Percentiles rank a stretch among this genome's conserved stretches.
These are phyloP conservation scores for Russula dissimulans DNA, from an alignment of 768 basidiomycete species.

Conservation along the genomic window DNA sequence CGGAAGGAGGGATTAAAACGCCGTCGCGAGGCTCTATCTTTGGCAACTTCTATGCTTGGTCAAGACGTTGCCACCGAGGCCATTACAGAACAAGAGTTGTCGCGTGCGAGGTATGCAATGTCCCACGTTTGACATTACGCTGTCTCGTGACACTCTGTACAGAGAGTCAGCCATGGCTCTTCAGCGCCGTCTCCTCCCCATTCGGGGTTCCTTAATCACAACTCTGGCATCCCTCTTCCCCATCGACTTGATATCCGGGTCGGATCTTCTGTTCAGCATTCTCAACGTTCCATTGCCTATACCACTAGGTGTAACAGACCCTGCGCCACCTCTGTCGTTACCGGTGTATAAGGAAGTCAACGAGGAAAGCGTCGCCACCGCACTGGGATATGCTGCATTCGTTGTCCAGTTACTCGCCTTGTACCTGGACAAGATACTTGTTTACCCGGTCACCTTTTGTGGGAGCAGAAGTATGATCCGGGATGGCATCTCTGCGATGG, in stretches of 20 bases:
- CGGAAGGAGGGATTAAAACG: constrained; percentile 37
- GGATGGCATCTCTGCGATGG: constrained; percentile 91
- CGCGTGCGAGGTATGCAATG: constrained; percentile 25
- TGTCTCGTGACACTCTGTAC: constrained; percentile 18
- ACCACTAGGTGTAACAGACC: constrained; percentile 60
- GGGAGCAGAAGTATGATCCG: constrained; percentile 87
- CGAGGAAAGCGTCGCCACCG: constrained; percentile 82
- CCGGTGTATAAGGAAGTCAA: constrained; percentile 60
- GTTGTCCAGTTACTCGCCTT: constrained; percentile 73
- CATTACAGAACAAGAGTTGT: constrained; percentile 25
- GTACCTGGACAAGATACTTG: constrained; percentile 64
- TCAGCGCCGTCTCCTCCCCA: constrained; percentile 39
- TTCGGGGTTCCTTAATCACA: constrained; percentile 57
- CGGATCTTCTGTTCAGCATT: constrained; percentile 85
- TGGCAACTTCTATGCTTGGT: constrained; percentile 34
- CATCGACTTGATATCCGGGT: constrained; percentile 75
- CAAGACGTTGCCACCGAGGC: constrained; percentile 21
- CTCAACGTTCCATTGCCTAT: constrained; percentile 86
- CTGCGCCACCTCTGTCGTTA: constrained; percentile 72
- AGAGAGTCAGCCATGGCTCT: constrained; percentile 44
- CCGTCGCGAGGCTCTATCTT: constrained; percentile 38
- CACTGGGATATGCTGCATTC: constrained; percentile 85
- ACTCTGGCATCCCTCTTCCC: constrained; percentile 75
- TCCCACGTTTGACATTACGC: constrained; percentile 2
- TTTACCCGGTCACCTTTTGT: constrained; percentile 85